phyloP scores from a whole-genome alignment of 164 flowering plant species.

The Platanus orientalis region DNA sequence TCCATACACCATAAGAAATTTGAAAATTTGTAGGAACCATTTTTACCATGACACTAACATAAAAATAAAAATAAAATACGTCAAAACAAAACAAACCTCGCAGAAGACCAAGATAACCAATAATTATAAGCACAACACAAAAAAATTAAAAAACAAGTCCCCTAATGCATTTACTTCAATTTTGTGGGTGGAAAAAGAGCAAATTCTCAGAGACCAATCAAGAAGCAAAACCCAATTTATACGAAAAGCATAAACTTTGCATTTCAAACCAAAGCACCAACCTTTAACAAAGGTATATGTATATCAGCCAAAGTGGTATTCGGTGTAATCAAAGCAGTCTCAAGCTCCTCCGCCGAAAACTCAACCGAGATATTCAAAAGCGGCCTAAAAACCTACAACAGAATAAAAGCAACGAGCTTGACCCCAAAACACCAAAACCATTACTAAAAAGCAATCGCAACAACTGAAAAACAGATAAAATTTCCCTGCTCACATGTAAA shows the following conservation, averaged over 20 bases:
- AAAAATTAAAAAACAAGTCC: background rate
- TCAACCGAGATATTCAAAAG: constrained; percentile 73
- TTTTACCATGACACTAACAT: too few species aligned
- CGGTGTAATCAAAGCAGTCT: constrained; percentile 85
- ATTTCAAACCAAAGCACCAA: constrained; percentile 34
- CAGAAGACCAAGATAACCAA: too few species aligned
- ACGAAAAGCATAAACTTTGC: background rate
- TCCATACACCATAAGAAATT: too few species aligned
- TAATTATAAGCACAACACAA: background rate
- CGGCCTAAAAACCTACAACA: constrained; percentile 72
- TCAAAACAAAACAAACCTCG: too few species aligned
- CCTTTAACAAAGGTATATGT: constrained; percentile 93
- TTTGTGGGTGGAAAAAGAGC: too few species aligned
- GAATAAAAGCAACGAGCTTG: constrained; percentile 1
- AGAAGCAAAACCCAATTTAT: background rate
- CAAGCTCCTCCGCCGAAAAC: constrained; percentile 95
- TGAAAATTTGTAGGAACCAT: too few species aligned
- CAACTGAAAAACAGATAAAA: background rate
- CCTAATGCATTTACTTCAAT: background rate
- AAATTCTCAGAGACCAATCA: background rate
- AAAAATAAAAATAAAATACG: too few species aligned
- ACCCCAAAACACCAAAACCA: constrained; percentile 10
- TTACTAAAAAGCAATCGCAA: background rate
- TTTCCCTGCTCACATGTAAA: constrained; percentile 57
- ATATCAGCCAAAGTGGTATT: constrained; percentile 76